Evolutionary conservation across 371 early-diverging fungal genomes (phyloP).

Genomic region (Rhizopus microsporus): DNA sequence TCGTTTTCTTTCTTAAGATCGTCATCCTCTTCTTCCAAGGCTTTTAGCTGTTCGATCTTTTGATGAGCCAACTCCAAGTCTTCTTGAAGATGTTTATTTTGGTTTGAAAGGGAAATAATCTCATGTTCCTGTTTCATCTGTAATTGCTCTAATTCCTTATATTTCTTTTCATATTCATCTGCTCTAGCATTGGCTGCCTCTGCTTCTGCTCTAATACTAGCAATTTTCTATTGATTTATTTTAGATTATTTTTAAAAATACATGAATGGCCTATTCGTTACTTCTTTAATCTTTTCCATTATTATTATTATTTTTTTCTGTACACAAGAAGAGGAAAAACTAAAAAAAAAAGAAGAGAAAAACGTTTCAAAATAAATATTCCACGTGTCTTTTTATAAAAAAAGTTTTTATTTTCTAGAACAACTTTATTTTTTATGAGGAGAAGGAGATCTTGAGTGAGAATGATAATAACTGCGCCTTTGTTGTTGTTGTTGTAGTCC

Average conservation of each 20-base stretch:
- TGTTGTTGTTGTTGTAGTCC: not conserved
- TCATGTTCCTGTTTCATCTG: slow-evolving; percentile 72
- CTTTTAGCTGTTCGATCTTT: slow-evolving; percentile 63
- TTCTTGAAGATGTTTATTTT: slow-evolving; percentile 61
- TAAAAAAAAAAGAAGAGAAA: slow-evolving; percentile 14
- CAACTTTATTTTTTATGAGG: not conserved
- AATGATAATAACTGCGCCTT: not conserved
- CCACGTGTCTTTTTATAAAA: slow-evolving; percentile 2
- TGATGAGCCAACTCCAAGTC: slow-evolving; percentile 65
- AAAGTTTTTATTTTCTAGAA: not conserved
- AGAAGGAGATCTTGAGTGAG: not conserved
- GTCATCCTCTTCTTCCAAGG: slow-evolving; percentile 60
- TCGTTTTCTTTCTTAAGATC: slow-evolving; percentile 68
- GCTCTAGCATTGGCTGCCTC: slow-evolving; percentile 69
- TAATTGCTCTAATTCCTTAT: slow-evolving; percentile 59
- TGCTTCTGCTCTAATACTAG: slow-evolving; percentile 65
- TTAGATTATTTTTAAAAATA: not conserved
- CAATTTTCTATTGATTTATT: slow-evolving; percentile 59
- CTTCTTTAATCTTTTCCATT: slow-evolving; percentile 49
- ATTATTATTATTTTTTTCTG: not conserved
- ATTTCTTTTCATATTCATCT: slow-evolving; percentile 59
- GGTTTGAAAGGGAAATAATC: slow-evolving; percentile 66
- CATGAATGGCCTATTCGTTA: slow-evolving; percentile 4
- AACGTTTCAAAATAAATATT: slow-evolving; percentile 3
- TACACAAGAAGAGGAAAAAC: slow-evolving; percentile 14